A percentile compares a stretch with the other conserved stretches of the same genome.
Conservation (phyloP, 2,329 filamentous ascomycete genomes). For the Xylariaceae sp. region DNA sequence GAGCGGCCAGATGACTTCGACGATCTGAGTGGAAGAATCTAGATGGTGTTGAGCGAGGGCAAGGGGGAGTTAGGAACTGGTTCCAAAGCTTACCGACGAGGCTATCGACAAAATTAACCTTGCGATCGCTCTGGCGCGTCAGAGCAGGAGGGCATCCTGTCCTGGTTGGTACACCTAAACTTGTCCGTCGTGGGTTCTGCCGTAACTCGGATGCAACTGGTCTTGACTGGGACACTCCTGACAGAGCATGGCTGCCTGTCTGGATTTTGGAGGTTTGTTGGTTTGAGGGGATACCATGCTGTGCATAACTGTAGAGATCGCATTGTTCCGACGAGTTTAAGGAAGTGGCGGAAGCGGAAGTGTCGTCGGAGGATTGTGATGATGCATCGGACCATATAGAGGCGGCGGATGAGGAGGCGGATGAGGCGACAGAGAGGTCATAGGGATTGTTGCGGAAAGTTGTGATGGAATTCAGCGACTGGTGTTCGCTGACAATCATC, state of each 20-base stretch:
- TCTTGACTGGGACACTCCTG: constrained; percentile 3
- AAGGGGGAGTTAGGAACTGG: constrained; percentile 16
- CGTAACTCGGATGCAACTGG: constrained; percentile 58
- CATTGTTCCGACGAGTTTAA: constrained; percentile 48
- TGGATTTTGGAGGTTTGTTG: constrained; percentile 4
- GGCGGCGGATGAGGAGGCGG: constrained; percentile 69
- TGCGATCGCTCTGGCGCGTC: constrained; percentile 83
- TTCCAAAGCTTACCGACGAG: constrained; percentile 81
- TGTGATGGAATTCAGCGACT: constrained; percentile 48
- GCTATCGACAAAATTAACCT: constrained; percentile 91
- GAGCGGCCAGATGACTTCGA: constrained; percentile 94
- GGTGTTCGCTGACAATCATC: constrained; percentile 53
- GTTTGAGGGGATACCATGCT: constrained; percentile 10
- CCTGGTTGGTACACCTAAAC: constrained; percentile 48
- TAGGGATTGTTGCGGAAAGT: constrained; percentile 55
- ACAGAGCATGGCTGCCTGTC: neutral
- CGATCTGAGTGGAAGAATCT: constrained; percentile 94
- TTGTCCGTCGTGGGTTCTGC: constrained; percentile 58
- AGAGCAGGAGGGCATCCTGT: constrained; percentile 68
- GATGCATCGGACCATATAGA: constrained; percentile 75
- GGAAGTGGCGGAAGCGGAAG: constrained; percentile 58
- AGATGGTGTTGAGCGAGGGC: constrained; percentile 30
- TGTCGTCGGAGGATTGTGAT: constrained; percentile 66
- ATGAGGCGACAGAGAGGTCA: constrained; percentile 66
- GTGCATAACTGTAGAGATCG: constrained; percentile 37